Evolutionary conservation across 2,329 filamentous ascomycete species (phyloP).

Genomic region (Sarocladium kiliense): DNA sequence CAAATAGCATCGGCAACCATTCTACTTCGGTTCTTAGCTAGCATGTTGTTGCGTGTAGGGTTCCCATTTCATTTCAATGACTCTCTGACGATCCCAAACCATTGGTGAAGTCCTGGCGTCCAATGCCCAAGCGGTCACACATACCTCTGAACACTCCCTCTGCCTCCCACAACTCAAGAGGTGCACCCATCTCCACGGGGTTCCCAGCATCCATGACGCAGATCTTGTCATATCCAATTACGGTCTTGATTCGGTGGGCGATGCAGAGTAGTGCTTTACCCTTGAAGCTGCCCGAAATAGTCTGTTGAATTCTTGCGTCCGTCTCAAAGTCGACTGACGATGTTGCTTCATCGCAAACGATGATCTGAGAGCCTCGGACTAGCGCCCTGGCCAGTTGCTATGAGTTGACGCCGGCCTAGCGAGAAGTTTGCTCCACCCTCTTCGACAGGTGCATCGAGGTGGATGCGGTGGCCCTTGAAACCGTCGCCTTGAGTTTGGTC

Average conservation of each 20-base stretch:
- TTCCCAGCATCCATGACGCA: slow-evolving; percentile 58
- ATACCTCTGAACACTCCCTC: slow-evolving; percentile 48
- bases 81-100: too few species aligned
- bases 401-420: slow-evolving; percentile 64
- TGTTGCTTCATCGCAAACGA: slow-evolving; percentile 57
- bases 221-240: slow-evolving; percentile 64
- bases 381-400: slow-evolving; percentile 61
- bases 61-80: too few species aligned
- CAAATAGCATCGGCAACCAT: too few species aligned
- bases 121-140: slow-evolving; percentile 15
- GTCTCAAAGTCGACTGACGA: slow-evolving; percentile 66
- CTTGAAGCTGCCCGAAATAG: slow-evolving; percentile 60
- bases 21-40: too few species aligned
- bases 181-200: slow-evolving; percentile 58
- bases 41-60: too few species aligned
- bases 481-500: background rate
- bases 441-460: slow-evolving; percentile 50
- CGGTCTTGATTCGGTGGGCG: slow-evolving; percentile 63
- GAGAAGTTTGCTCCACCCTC: slow-evolving; percentile 64
- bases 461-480: slow-evolving; percentile 14
- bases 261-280: slow-evolving; percentile 62
- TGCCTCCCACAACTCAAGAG: slow-evolving; percentile 47
- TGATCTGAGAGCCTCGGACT: slow-evolving; percentile 9
- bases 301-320: slow-evolving; percentile 62
- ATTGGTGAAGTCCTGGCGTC: background rate